Conservation (phyloP, 2,329 filamentous ascomycete species). For the Sarocladium brachiariae region DNA sequence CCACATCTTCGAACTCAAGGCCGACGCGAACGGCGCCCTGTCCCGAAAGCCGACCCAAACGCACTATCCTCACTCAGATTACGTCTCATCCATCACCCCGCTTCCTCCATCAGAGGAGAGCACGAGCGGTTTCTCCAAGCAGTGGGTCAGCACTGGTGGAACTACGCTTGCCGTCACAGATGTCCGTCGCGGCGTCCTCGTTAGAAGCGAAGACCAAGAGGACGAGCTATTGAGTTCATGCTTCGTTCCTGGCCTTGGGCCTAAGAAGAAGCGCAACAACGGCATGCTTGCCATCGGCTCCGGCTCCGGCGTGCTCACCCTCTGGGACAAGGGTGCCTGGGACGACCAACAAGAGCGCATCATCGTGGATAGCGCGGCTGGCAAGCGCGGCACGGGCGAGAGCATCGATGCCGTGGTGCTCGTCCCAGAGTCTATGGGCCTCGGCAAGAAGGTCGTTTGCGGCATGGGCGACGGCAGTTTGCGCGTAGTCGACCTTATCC, state of each 20-base stretch:
- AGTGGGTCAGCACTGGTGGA: slow-evolving; percentile 90
- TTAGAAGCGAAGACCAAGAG: slow-evolving; percentile 89
- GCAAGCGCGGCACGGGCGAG: slow-evolving; percentile 51
- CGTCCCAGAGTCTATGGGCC: slow-evolving; percentile 62
- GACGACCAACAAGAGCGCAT: slow-evolving; percentile 91
- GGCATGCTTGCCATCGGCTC: slow-evolving; percentile 72
- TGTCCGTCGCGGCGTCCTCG: slow-evolving; percentile 75
- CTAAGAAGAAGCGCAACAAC: slow-evolving; percentile 57
- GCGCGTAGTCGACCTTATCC: slow-evolving; percentile 66
- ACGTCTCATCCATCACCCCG: slow-evolving; percentile 80
- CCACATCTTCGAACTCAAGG: slow-evolving; percentile 77
- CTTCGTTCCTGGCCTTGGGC: slow-evolving; percentile 70
- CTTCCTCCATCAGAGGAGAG: slow-evolving; percentile 73
- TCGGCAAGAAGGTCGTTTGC: slow-evolving; percentile 68
- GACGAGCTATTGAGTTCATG: slow-evolving; percentile 81
- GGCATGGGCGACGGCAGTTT: slow-evolving; percentile 77
- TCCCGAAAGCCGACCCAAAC: slow-evolving; percentile 65
- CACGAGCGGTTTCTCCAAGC: slow-evolving; percentile 84
- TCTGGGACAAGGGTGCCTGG: slow-evolving; percentile 94
- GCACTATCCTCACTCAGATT: slow-evolving; percentile 84
- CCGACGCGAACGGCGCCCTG: slow-evolving; percentile 32
- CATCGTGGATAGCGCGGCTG: slow-evolving; percentile 57
- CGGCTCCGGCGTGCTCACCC: slow-evolving; percentile 72
- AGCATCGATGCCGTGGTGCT: slow-evolving; percentile 72
- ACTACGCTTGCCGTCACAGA: slow-evolving; percentile 89